Base-by-base conservation (phyloP, 2,329 filamentous ascomycete species). In the Phyllosticta citrichinensis region DNA sequence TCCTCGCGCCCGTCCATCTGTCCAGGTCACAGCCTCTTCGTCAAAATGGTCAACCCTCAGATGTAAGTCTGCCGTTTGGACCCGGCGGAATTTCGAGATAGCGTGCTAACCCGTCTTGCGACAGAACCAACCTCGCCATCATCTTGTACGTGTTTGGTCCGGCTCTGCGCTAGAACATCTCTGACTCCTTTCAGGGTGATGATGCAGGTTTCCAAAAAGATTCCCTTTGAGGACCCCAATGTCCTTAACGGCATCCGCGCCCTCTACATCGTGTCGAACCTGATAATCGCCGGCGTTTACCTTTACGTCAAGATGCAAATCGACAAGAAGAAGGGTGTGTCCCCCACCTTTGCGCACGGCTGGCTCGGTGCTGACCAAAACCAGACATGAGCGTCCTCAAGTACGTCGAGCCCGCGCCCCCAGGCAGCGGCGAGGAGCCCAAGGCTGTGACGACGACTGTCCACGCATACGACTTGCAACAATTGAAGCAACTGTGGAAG, bases 171-270 rank as follows among this genome's bases (percentile, higher is more conserved):
- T 19, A 56, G 10, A 56, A 22, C 25, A 11, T n/a, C 33, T 52
- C 55, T 61, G 24, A 63, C 62, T 30, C 60, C 65, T 68, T 5
- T 22, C 40, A 62, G 60, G 60, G 55, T 89, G 74, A 95, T 97
- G 88, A 97, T 97, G 91, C 93, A 97, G 83, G 88, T 96, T 64
- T 89, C 91, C 69, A 97, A 97, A 84, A 90, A 87, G 77, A 86
- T 99, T 64, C 91, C 92, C 56, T 96, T 97, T 71, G 93, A 97
- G 30, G 87, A 97, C 72, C 91, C 85, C n/a, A 80, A 82, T 64
- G 84, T 87, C 55, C 79, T 88, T 62, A 82, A 83, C 67, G 76
- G 80, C 63, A 83, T 88, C 63, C 86, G 86, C 69, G 81, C 75
- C 50, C 74, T 86, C 65, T 89, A 89, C 75, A 67, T 88, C 62